Conservation (phyloP, 305 asterid species). For the Rubia peregrina region DNA sequence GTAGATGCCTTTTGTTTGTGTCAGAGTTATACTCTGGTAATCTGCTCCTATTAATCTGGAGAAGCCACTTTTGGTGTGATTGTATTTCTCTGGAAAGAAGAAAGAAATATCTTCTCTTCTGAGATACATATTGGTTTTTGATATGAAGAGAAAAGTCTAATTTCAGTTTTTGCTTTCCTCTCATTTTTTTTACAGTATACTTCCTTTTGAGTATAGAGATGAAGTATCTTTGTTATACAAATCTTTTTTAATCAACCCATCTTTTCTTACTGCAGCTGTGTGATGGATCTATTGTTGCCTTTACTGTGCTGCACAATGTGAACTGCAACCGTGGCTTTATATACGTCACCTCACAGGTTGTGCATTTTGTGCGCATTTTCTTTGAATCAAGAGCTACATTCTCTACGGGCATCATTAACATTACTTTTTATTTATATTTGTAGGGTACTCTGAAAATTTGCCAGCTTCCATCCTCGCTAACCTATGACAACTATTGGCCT, state of each 20-base stretch:
- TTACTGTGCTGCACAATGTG: slow-evolving; percentile 95
- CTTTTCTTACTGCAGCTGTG: slow-evolving; percentile 51
- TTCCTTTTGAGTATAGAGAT: neutral
- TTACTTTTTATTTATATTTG: slow-evolving; percentile 18
- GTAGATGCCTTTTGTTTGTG: slow-evolving; percentile 1
- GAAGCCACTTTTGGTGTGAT: neutral
- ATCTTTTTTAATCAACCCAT: slow-evolving; percentile 5
- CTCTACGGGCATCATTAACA: slow-evolving; percentile 4
- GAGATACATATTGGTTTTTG: no score
- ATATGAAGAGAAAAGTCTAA: no score
- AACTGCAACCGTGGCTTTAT: slow-evolving; percentile 93
- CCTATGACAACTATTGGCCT: slow-evolving; percentile 91
- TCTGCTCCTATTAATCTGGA: neutral
- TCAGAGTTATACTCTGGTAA: neutral
- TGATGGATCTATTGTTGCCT: slow-evolving; percentile 88
- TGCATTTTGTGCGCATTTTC: slow-evolving; percentile 21
- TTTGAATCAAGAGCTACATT: slow-evolving; percentile 5
- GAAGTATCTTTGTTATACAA: neutral
- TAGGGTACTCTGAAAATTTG: slow-evolving; percentile 92
- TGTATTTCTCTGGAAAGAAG: neutral
- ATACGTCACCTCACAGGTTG: slow-evolving; percentile 75
- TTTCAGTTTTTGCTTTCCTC: no score
- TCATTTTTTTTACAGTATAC: neutral
- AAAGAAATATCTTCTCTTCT: no score
- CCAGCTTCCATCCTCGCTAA: slow-evolving; percentile 65